Conservation (phyloP, 495 filamentous ascomycete genomes). For the Xylaria nigripes region DNA sequence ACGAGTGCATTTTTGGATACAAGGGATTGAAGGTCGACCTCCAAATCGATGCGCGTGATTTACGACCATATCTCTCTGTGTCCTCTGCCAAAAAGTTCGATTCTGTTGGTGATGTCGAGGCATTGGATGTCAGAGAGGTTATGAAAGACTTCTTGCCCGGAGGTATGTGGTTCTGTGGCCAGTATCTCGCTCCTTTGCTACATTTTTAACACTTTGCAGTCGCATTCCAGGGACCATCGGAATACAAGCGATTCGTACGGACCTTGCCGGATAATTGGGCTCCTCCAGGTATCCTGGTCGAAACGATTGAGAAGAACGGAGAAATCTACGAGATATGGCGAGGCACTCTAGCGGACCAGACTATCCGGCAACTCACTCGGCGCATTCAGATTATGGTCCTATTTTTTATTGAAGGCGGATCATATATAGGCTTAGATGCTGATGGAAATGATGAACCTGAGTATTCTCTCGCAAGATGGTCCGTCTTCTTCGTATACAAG, state of each 20-base stretch:
- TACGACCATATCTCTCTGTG: constrained; percentile 66
- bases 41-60: constrained; percentile 70
- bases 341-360: constrained; percentile 41
- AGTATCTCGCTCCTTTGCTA: background rate
- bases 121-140: constrained; percentile 56
- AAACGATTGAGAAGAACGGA: constrained; percentile 29
- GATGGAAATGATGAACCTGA: constrained; percentile 64
- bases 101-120: constrained; percentile 57
- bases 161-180: constrained; percentile 37
- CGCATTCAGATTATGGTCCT: constrained; percentile 78
- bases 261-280: constrained; percentile 49
- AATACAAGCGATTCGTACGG: constrained; percentile 53
- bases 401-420: constrained; percentile 87
- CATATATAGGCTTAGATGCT: constrained; percentile 53
- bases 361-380: constrained; percentile 56
- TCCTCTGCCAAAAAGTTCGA: constrained; percentile 67
- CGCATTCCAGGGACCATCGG: constrained; percentile 51
- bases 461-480: constrained; percentile 74
- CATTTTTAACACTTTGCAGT: constrained; percentile 34
- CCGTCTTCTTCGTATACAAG: constrained; percentile 74
- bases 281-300: constrained; percentile 44
- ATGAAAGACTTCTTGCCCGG: constrained; percentile 61
- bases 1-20: constrained; percentile 87
- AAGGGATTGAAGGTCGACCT: constrained; percentile 66
- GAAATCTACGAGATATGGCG: constrained; percentile 46